Evolutionary conservation across 2,329 filamentous ascomycete genomes (phyloP).

Genomic region (Colletotrichum melonis): DNA sequence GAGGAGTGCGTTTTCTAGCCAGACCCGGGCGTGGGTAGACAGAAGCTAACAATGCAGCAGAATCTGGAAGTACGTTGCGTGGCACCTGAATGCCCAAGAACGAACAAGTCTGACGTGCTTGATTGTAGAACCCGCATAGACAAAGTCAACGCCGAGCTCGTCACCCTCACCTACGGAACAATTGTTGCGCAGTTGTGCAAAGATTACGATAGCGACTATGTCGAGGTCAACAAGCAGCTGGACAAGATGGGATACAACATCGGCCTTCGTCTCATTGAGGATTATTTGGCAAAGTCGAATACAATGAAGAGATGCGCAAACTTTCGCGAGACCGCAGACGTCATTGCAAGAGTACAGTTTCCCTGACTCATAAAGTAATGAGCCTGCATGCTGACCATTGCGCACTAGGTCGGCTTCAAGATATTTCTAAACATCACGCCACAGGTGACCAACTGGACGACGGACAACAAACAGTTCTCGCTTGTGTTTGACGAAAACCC

Average conservation of each 20-base stretch:
- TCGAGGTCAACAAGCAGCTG: constrained; percentile 95
- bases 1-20: constrained; percentile 64
- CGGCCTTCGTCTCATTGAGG: constrained; percentile 92
- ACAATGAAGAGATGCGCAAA: constrained; percentile 89
- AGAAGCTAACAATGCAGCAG: constrained; percentile 57
- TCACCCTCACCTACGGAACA: constrained; percentile 96
- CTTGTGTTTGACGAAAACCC: constrained; percentile 98
- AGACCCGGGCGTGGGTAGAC: not conserved
- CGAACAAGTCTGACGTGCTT: constrained; percentile 39
- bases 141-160: constrained; percentile 97
- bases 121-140: constrained; percentile 85
- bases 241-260: constrained; percentile 99
- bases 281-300: constrained; percentile 96
- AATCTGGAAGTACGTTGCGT: constrained; percentile 86
- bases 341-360: constrained; percentile 85
- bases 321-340: constrained; percentile 95
- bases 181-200: constrained; percentile 97
- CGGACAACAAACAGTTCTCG: constrained; percentile 95
- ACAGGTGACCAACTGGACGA: constrained; percentile 93
- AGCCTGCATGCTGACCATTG: constrained; percentile 36
- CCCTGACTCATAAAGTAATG: not conserved
- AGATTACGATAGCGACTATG: constrained; percentile 94
- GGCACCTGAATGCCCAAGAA: not conserved
- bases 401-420: constrained; percentile 89
- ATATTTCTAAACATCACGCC: constrained; percentile 98